A percentile compares a stretch with the other conserved stretches of the same genome.
phyloP scores from a whole-genome alignment of 139 green algal genomes.

The Asterochloris sp. region DNA sequence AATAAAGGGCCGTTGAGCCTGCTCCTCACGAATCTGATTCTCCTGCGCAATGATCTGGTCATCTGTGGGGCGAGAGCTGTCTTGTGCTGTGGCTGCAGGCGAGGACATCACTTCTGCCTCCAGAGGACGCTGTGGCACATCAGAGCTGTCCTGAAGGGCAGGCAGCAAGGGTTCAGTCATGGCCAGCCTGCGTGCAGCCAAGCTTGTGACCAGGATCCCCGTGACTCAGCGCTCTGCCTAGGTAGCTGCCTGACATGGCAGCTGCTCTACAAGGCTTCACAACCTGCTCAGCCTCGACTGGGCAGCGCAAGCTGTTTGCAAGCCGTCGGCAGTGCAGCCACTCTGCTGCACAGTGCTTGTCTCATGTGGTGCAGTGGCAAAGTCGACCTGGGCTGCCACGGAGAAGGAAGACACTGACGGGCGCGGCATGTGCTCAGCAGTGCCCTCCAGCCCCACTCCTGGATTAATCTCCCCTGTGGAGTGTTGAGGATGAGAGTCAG shows the following conservation, averaged over 20 bases:
- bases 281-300: too few species aligned
- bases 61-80: constrained; percentile 39
- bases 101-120: constrained; percentile 12
- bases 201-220: too few species aligned
- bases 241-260: too few species aligned
- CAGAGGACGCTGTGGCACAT: neutral
- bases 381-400: neutral
- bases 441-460: neutral
- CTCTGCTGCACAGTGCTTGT: too few species aligned
- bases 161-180: too few species aligned
- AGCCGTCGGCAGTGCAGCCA: too few species aligned
- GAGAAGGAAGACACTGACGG: constrained; percentile 10
- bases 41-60: constrained; percentile 53
- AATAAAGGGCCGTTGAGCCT: constrained; percentile 38
- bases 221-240: too few species aligned
- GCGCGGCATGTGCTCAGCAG: constrained; percentile 6
- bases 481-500: constrained; percentile 14
- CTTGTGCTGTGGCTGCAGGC: constrained; percentile 3
- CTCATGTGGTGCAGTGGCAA: neutral
- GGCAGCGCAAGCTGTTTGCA: too few species aligned
- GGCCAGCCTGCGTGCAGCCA: too few species aligned
- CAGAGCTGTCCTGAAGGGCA: too few species aligned
- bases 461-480: constrained; percentile 12
- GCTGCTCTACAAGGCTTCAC: too few species aligned
- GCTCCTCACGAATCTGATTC: constrained; percentile 37